Evolutionary conservation across 768 basidiomycete genomes (phyloP), one percentile per base, ranked within the genome.

Genomic region (Amanita jacksonii): DNA sequence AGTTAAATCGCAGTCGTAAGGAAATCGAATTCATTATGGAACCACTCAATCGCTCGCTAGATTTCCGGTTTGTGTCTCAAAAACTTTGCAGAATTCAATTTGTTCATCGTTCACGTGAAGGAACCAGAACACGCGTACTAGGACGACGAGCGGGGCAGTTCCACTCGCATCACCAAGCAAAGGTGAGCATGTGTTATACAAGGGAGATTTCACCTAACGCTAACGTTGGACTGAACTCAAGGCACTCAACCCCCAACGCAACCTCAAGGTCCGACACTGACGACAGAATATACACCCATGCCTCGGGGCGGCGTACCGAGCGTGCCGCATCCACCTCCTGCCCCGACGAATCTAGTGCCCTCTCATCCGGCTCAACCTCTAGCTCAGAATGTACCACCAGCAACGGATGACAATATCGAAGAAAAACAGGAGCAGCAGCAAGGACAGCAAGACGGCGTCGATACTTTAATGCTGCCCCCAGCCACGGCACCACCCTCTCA

Each of bases 11-110:
- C 23, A n/a, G 24, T 13, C n/a, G 6, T 46, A 89, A n/a, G 83
- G 81, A 94, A 58, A 72, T 94, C 50, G 91, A 94, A 67, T 85
- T 94, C 52, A 90, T 94, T 43, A 82, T 89, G 77, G 88, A 94
- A 54, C 79, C 79, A 2, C 67, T 79, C 7, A 61, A 77, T 13
- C 80, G 79, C 44, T 83, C 80, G 4, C 63, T 85, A 15, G 86
- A 90, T 64, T 77, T 89, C 54, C 73, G 86, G 82, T 82, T 57
- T 42, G 66, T 48, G 48, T 50, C 28, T 16, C 5, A 15, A 39
- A 25, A 27, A 3, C 30, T 31, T 19, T 27, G 12, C 20, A 43
- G 34, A 10, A 6, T 5, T 9, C 12, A 41, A 37, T 19, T 34
- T 31, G 19, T 51, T 40, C 3, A 24, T 33, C 3, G 25, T 27